Evolutionary conservation across 169 alveolate species (phyloP), one percentile per base, ranked within the genome.

Genomic region (Plasmodium gaboni): DNA sequence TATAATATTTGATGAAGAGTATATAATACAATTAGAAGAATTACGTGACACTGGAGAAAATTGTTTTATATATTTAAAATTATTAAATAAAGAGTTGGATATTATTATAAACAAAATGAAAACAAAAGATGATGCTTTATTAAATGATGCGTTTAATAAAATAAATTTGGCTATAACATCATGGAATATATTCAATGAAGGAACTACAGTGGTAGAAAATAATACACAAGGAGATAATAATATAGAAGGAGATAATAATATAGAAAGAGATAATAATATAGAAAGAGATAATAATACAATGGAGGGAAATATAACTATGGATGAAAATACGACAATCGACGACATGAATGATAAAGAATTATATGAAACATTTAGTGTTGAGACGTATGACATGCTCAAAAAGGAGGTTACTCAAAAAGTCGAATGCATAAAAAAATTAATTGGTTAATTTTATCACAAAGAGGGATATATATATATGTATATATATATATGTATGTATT

Each of bases 141-240:
- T 76, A 32, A 76, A 51, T 15, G 89, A 76, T 22, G 69, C 89
- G 15, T 42, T 76, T 19, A 76, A 64, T 42, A 76, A 64, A 38
- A 76, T 76, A 7, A 76, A 76, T 53, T n/a, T 64, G 28, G 89
- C 78, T 63, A 64, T 76, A 10, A 26, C 89, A 5, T n/a, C 89
- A 32, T 76, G 89, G 89, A 76, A 76, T 26, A 24, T 76, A 42
- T 76, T 76, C 48, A 17, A 22, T 24, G 89, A 76, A 4, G 26
- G 26, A 32, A 76, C 12, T 15, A 7, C 67, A 32, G 17, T 17
- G n/a, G 64, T 19, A 24, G 87, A 48, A 51, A 59, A 55, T 55
- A 0, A 5, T 5, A 32, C 44, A 32, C 4, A 6, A 9, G 70
- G 15, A 1, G 17, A 44, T 7, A n/a, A 42, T 1, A 19, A 0